Conservation (phyloP, 1,139 yeast genomes). For the Pichia sp. region DNA sequence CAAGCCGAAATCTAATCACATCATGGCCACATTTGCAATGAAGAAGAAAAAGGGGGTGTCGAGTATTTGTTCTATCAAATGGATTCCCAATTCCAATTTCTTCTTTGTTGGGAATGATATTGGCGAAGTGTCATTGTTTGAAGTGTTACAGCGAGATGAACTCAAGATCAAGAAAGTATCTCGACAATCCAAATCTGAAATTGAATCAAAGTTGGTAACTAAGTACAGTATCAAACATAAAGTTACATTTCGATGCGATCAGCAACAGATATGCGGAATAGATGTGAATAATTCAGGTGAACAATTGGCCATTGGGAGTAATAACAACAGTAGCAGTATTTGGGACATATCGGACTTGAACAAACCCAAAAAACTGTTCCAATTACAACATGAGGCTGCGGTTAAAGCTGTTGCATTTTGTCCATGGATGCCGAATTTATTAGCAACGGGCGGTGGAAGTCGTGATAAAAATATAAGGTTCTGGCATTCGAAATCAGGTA, state of each 20-base stretch:
- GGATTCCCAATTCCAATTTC: conserved; percentile 49
- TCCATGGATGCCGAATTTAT: conserved; percentile 69
- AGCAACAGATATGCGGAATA: conserved; percentile 72
- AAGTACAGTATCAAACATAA: conserved; percentile 23
- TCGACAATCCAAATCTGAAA: background rate
- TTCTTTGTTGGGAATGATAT: conserved; percentile 68
- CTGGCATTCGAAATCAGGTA: conserved; percentile 84
- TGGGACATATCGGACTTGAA: conserved; percentile 53
- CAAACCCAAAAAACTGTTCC: conserved; percentile 44
- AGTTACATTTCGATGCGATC: conserved; percentile 46
- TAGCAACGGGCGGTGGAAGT: conserved; percentile 85
- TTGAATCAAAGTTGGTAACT: background rate
- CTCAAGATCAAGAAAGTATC: conserved; percentile 5
- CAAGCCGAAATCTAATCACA: conserved; percentile 26
- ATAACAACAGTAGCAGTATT: conserved; percentile 66
- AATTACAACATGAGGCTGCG: conserved; percentile 68
- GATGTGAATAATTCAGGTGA: conserved; percentile 47
- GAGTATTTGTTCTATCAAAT: conserved; percentile 58
- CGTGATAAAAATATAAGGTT: conserved; percentile 68
- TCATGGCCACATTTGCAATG: conserved; percentile 23
- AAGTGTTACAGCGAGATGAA: conserved; percentile 10
- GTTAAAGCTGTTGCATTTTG: conserved; percentile 81
- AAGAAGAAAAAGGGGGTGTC: conserved; percentile 31
- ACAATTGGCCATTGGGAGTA: conserved; percentile 69
- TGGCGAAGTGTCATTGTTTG: conserved; percentile 55